Evolutionary conservation across 257 asterid genomes (phyloP).

Genomic region (Galeopsis tetrahit): DNA sequence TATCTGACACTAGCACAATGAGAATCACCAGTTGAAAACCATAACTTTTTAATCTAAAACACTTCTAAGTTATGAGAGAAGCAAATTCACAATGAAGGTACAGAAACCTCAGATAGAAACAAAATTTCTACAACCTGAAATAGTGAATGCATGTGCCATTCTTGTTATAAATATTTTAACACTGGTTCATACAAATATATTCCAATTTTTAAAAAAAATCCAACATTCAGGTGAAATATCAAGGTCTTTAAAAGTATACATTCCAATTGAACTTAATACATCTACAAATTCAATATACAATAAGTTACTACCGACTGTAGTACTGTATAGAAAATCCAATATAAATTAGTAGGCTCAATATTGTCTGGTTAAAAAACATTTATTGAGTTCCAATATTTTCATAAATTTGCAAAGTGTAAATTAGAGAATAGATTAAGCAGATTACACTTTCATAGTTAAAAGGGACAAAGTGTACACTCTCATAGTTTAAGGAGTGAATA

Average conservation of each 20-base stretch:
- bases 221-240: background rate
- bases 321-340: background rate
- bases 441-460: conserved; percentile 16
- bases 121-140: conserved; percentile 16
- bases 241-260: background rate
- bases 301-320: background rate
- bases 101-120: background rate
- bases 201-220: background rate
- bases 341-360: background rate
- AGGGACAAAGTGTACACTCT: background rate
- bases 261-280: background rate
- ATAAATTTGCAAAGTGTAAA: conserved; percentile 16
- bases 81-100: background rate
- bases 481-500: background rate
- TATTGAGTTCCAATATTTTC: conserved; percentile 7
- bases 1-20: conserved; percentile 15
- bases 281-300: background rate
- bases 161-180: conserved; percentile 5
- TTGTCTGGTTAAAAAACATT: conserved; percentile 2
- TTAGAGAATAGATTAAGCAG: conserved; percentile 6
- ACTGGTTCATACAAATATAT: conserved; percentile 1
- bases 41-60: conserved; percentile 26
- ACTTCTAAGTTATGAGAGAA: conserved; percentile 1
- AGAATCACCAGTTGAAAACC: conserved; percentile 17
- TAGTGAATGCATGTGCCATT: conserved; percentile 19